These are phyloP conservation scores for Ephemerocybe angulata DNA, from an alignment of 768 basidiomycete genomes.

Conservation along the genomic window DNA sequence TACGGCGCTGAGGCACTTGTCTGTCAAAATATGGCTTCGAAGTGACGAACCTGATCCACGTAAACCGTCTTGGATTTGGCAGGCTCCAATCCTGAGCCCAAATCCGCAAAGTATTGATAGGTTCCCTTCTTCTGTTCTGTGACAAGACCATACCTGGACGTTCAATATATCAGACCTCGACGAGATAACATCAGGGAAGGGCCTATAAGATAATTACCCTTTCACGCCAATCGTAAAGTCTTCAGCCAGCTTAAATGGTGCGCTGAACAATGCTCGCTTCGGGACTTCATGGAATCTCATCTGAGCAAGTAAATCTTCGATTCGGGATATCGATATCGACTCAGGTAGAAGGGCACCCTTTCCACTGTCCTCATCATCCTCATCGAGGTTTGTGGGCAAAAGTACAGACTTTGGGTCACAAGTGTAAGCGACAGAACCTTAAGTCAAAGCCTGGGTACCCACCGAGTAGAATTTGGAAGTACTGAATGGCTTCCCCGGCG, in stretches of 20 bases:
- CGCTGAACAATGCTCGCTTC: conserved; percentile 77
- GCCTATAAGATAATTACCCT: conserved; percentile 43
- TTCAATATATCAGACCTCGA: not conserved
- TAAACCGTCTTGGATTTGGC: conserved; percentile 68
- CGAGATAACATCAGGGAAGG: not conserved
- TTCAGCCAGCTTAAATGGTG: conserved; percentile 76
- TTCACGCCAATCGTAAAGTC: conserved; percentile 77
- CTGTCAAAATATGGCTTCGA: not conserved
- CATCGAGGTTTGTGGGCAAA: conserved; percentile 43
- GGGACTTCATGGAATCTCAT: conserved; percentile 81
- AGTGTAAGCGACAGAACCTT: not conserved
- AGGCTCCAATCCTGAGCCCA: conserved; percentile 74
- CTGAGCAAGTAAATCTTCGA: conserved; percentile 73
- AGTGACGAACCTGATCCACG: conserved; percentile 62
- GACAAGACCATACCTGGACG: conserved; percentile 75
- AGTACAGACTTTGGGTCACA: conserved; percentile 52
- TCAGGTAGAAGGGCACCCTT: conserved; percentile 51
- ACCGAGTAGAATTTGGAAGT: conserved; percentile 77
- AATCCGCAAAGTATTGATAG: conserved; percentile 81
- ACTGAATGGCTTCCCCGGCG: conserved; percentile 64
- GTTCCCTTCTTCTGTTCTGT: conserved; percentile 83
- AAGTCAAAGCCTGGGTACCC: conserved; percentile 17
- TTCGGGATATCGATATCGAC: conserved; percentile 71
- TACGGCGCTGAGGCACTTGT: not conserved
- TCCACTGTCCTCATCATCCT: conserved; percentile 50